A percentile compares a stretch with the other conserved stretches of the same genome.
Evolutionary conservation across 352 stramenopile species (phyloP).

Genomic region (Globisporangium irregulare): DNA sequence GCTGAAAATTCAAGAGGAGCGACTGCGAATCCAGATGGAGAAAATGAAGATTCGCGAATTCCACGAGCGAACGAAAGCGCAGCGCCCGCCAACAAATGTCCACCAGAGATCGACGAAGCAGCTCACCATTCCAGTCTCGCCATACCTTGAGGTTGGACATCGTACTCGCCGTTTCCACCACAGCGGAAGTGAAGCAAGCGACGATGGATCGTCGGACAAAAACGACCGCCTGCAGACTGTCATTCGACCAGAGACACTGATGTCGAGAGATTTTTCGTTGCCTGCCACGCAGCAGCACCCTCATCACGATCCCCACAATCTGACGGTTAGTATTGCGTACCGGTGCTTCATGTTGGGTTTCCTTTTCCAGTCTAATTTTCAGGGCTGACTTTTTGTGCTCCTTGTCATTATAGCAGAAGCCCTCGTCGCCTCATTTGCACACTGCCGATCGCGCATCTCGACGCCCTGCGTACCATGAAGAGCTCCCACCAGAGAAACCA

Average conservation of each 20-base stretch:
- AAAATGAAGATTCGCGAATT: slow-evolving; percentile 77
- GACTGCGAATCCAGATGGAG: slow-evolving; percentile 60
- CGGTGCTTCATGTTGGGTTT: neutral
- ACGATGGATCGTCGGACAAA: slow-evolving; percentile 3
- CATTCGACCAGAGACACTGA: slow-evolving; percentile 19
- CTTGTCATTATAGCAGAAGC: slow-evolving; percentile 5
- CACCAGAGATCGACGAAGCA: slow-evolving; percentile 78
- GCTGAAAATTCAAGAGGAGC: slow-evolving; percentile 74
- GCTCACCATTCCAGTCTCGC: slow-evolving; percentile 73
- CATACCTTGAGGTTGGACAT: slow-evolving; percentile 57
- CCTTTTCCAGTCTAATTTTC: neutral
- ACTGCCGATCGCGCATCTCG: slow-evolving; percentile 38
- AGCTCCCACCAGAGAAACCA: slow-evolving; percentile 26
- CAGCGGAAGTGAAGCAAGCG: slow-evolving; percentile 15
- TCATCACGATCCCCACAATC: neutral
- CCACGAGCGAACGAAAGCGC: slow-evolving; percentile 66
- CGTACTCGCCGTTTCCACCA: slow-evolving; percentile 41
- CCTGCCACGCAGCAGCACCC: slow-evolving; percentile 1
- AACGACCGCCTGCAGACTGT: slow-evolving; percentile 10
- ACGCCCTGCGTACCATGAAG: slow-evolving; percentile 23
- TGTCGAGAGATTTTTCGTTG: slow-evolving; percentile 16
- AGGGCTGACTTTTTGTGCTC: neutral
- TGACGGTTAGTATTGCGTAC: slow-evolving; percentile 7
- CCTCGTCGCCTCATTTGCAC: slow-evolving; percentile 34
- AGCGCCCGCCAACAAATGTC: slow-evolving; percentile 61